Conservation (phyloP, 177 flowering plant genomes). For the Telopea speciosissima region DNA sequence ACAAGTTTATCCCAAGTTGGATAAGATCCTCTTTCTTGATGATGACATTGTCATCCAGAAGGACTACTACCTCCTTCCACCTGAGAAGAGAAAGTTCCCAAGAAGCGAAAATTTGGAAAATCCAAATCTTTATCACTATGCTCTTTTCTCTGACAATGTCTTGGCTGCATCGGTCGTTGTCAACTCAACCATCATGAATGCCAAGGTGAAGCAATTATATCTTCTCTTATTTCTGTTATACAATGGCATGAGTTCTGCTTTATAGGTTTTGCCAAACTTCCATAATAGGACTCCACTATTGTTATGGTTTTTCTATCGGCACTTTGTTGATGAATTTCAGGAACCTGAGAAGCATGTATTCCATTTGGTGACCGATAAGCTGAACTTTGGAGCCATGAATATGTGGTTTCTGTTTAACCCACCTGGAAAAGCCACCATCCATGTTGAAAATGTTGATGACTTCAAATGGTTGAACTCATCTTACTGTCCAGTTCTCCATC, state of each 20-base stretch:
- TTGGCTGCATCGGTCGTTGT: slow-evolving; percentile 98
- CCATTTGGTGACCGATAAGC: slow-evolving; percentile 91
- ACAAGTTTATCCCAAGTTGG: too few relatives aligned
- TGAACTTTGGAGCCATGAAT: slow-evolving; percentile 98
- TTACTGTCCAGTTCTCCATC: slow-evolving; percentile 88
- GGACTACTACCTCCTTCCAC: slow-evolving; percentile 80
- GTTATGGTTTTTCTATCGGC: not conserved
- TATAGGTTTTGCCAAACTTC: too few relatives aligned
- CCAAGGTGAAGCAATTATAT: slow-evolving; percentile 50
- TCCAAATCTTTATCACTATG: too few relatives aligned
- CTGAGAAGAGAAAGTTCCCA: slow-evolving; percentile 80
- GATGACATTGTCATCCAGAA: too few relatives aligned
- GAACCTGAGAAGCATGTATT: slow-evolving; percentile 94
- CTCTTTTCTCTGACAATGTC: slow-evolving; percentile 97
- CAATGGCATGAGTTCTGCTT: not conserved
- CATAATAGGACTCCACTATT: not conserved
- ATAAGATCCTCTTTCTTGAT: too few relatives aligned
- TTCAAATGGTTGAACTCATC: slow-evolving; percentile 97
- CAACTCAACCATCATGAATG: slow-evolving; percentile 82
- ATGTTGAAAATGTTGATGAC: slow-evolving; percentile 96
- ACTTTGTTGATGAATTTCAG: slow-evolving; percentile 38
- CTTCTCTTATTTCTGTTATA: not conserved
- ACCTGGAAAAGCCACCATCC: slow-evolving; percentile 97
- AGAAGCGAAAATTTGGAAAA: slow-evolving; percentile 84
- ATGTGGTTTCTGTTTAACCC: slow-evolving; percentile 98